phyloP scores from a whole-genome alignment of 1,284 basidiomycete species.

The Leccinum variabile region DNA sequence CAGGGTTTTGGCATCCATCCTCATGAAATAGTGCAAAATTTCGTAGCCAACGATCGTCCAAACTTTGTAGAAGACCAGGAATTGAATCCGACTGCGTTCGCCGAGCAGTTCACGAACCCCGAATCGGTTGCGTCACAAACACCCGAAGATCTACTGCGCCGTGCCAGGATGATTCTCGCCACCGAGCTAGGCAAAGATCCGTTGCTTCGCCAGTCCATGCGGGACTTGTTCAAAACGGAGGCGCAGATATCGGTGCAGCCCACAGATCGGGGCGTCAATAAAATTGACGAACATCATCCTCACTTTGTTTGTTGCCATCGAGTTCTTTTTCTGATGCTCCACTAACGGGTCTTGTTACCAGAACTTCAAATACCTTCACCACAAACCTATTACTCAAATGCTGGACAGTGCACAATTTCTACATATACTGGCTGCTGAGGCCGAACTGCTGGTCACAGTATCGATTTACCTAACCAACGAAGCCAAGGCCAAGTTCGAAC shows the following conservation, averaged over 20 bases:
- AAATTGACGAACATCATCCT: conserved; percentile 88
- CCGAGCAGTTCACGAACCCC: conserved; percentile 76
- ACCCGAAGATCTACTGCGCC: conserved; percentile 65
- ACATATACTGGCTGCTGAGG: conserved; percentile 89
- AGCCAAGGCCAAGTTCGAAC: conserved; percentile 64
- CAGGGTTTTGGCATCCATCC: conserved; percentile 81
- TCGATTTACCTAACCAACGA: conserved; percentile 69
- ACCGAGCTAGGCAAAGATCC: conserved; percentile 96
- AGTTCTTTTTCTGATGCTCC: background rate
- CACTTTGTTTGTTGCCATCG: conserved; percentile 74
- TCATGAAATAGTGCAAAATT: conserved; percentile 81
- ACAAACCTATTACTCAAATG: conserved; percentile 81
- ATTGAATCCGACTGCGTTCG: conserved; percentile 66
- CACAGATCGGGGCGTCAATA: conserved; percentile 87
- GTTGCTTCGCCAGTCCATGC: conserved; percentile 78
- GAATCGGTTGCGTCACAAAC: conserved; percentile 56
- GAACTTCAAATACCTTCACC: conserved; percentile 94
- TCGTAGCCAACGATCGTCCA: conserved; percentile 55
- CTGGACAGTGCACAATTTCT: conserved; percentile 80
- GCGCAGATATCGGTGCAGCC: conserved; percentile 84
- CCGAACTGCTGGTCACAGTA: conserved; percentile 83
- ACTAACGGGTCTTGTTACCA: conserved; percentile 36
- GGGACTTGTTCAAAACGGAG: conserved; percentile 74
- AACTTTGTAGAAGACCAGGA: conserved; percentile 81
- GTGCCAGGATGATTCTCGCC: conserved; percentile 83